Conservation (phyloP, 768 basidiomycete genomes). For the Collybia sp. region DNA sequence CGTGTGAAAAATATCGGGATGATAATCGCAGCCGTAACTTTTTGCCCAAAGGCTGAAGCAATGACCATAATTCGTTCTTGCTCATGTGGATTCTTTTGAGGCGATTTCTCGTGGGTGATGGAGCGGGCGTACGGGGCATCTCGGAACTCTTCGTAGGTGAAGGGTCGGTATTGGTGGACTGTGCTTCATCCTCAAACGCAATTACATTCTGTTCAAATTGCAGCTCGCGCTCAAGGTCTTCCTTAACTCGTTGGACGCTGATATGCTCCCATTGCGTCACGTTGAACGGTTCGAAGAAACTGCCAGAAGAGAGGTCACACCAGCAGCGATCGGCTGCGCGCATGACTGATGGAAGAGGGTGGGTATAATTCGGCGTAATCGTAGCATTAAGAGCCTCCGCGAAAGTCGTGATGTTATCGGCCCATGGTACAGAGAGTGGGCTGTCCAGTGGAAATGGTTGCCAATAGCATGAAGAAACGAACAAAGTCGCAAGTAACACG, state of each 20-base stretch:
- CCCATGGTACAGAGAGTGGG: slow-evolving; percentile 61
- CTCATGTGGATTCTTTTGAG: slow-evolving; percentile 1
- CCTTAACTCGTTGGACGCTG: slow-evolving; percentile 48
- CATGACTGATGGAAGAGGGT: slow-evolving; percentile 50
- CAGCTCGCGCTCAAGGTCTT: slow-evolving; percentile 33
- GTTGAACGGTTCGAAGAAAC: slow-evolving; percentile 76
- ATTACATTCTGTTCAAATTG: slow-evolving; percentile 14
- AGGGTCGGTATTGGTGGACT: slow-evolving; percentile 3
- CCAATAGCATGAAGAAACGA: slow-evolving; percentile 88
- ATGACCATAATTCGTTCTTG: slow-evolving; percentile 10
- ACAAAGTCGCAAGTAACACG: slow-evolving; percentile 74
- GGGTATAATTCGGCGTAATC: slow-evolving; percentile 32
- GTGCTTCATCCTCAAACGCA: slow-evolving; percentile 5
- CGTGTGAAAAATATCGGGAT: neutral
- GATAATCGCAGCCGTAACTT: slow-evolving; percentile 3
- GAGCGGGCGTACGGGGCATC: slow-evolving; percentile 13
- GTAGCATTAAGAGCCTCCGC: slow-evolving; percentile 56
- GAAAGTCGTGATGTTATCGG: slow-evolving; percentile 69
- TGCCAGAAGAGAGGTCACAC: slow-evolving; percentile 68
- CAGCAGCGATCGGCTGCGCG: slow-evolving; percentile 77
- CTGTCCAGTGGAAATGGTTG: slow-evolving; percentile 69
- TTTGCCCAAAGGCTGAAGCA: slow-evolving; percentile 9
- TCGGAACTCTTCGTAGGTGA: slow-evolving; percentile 9
- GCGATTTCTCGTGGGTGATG: slow-evolving; percentile 3
- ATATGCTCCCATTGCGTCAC: slow-evolving; percentile 68